Evolutionary conservation across 345 rosid genomes (phyloP).

Genomic region (Aquilaria malaccensis): DNA sequence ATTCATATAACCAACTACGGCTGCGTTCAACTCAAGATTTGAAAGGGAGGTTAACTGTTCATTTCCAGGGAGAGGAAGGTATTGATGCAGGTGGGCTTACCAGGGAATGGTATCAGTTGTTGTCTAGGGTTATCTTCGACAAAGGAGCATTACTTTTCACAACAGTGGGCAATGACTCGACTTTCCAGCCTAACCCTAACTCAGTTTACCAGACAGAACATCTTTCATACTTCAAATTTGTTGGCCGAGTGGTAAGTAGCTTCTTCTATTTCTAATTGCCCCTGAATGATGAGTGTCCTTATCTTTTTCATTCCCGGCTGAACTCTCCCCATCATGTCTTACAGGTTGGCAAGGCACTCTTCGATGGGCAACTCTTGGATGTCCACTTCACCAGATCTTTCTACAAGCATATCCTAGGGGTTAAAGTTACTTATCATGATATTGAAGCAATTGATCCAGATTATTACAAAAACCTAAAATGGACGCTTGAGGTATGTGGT

Average conservation of each 20-base stretch:
- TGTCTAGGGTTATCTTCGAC: conserved; percentile 95
- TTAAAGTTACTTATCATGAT: conserved; percentile 86
- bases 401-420: conserved; percentile 93
- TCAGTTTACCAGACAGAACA: conserved; percentile 97
- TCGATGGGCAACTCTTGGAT: conserved; percentile 92
- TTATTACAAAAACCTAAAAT: conserved; percentile 78
- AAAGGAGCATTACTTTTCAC: conserved; percentile 93
- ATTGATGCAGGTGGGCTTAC: conserved; percentile 99
- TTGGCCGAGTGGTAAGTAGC: conserved; percentile 89
- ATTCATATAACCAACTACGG: conserved; percentile 93
- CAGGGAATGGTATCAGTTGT: conserved; percentile 97
- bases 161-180: conserved; percentile 94
- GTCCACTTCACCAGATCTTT: conserved; percentile 97
- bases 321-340: conserved; percentile 6
- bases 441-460: conserved; percentile 98
- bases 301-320: background rate
- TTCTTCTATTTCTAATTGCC: background rate
- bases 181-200: conserved; percentile 98
- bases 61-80: conserved; percentile 98
- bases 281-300: conserved; percentile 2
- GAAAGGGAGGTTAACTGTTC: conserved; percentile 90
- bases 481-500: conserved; percentile 90
- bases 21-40: conserved; percentile 75
- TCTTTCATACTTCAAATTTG: conserved; percentile 94
- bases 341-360: conserved; percentile 95